phyloP scores from a whole-genome alignment of 805 yeast genomes.

The Nakazawaea sp. region DNA sequence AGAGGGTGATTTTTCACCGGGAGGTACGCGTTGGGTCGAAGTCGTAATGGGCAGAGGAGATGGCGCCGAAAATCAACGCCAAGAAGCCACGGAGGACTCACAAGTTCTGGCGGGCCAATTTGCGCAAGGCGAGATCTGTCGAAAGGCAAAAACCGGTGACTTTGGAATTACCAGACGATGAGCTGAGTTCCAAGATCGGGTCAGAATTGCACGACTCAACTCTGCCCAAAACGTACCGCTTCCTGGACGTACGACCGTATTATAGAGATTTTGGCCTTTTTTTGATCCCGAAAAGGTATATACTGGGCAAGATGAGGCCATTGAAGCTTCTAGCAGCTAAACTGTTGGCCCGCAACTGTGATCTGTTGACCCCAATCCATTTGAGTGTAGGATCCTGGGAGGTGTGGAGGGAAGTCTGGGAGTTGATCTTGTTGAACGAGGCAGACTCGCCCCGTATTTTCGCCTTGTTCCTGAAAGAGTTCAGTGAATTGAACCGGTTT shows the following conservation, averaged over 20 bases:
- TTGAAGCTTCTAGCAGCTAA: constrained; percentile 19
- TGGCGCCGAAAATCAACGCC: no score
- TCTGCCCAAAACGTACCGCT: constrained; percentile 7
- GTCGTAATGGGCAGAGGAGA: no score
- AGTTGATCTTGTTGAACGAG: constrained; percentile 19
- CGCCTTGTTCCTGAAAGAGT: constrained; percentile 19
- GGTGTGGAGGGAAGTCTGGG: constrained; percentile 27
- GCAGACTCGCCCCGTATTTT: constrained; percentile 24
- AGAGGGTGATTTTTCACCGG: no score
- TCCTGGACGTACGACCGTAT: not conserved
- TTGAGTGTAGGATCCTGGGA: constrained; percentile 17
- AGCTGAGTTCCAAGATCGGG: constrained; percentile 13
- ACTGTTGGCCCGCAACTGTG: constrained; percentile 19
- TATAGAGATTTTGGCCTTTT: not conserved
- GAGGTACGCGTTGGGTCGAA: no score
- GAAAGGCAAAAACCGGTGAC: no score
- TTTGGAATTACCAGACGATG: no score
- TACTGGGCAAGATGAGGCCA: constrained; percentile 9
- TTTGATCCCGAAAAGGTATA: not conserved
- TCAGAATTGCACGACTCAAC: constrained; percentile 14
- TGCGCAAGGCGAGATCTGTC: no score
- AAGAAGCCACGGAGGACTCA: no score
- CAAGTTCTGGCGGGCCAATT: no score
- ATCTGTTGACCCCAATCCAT: constrained; percentile 15
- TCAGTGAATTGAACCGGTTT: not conserved